Conservation (phyloP, 371 early-diverging fungal species). For the Blastocladiella emersonii region DNA sequence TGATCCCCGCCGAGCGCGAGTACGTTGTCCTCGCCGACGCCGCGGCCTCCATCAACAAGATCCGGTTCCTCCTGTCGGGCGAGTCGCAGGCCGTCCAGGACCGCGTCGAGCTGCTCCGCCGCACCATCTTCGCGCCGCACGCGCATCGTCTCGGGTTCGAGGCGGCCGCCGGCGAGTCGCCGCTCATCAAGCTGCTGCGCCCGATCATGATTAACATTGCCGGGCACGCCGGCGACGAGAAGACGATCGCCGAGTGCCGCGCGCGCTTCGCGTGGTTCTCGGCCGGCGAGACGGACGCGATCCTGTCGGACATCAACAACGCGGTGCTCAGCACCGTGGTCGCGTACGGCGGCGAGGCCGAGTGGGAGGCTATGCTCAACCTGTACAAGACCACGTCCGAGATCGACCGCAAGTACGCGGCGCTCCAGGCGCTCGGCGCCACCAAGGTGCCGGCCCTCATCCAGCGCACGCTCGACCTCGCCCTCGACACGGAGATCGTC, state of each 20-base stretch:
- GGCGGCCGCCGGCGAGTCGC: conserved; percentile 18
- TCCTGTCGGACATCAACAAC: conserved; percentile 69
- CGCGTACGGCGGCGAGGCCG: conserved; percentile 45
- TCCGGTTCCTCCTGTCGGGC: conserved; percentile 24
- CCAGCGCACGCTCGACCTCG: conserved; percentile 42
- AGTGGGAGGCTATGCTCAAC: conserved; percentile 58
- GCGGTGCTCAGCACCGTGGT: conserved; percentile 61
- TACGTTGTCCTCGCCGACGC: conserved; percentile 17
- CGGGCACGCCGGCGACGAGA: conserved; percentile 26
- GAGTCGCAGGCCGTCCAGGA: conserved; percentile 20
- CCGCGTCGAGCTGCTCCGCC: conserved; percentile 21
- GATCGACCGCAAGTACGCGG: conserved; percentile 59
- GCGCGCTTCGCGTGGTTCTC: conserved; percentile 41
- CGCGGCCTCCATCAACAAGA: conserved; percentile 30
- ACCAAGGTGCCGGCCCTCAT: conserved; percentile 42
- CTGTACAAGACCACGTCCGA: conserved; percentile 50
- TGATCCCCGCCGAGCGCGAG: conserved; percentile 44
- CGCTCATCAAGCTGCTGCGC: conserved; percentile 25
- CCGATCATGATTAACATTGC: conserved; percentile 32
- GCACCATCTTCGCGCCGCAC: conserved; percentile 23
- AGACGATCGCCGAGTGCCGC: conserved; percentile 38
- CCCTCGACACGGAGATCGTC: conserved; percentile 50
- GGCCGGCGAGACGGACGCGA: conserved; percentile 28
- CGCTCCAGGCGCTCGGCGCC: conserved; percentile 60
- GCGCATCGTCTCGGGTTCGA: conserved; percentile 26